Base-by-base conservation (phyloP, 2,329 filamentous ascomycete genomes). In the Paraconiothyrium brasiliense region DNA sequence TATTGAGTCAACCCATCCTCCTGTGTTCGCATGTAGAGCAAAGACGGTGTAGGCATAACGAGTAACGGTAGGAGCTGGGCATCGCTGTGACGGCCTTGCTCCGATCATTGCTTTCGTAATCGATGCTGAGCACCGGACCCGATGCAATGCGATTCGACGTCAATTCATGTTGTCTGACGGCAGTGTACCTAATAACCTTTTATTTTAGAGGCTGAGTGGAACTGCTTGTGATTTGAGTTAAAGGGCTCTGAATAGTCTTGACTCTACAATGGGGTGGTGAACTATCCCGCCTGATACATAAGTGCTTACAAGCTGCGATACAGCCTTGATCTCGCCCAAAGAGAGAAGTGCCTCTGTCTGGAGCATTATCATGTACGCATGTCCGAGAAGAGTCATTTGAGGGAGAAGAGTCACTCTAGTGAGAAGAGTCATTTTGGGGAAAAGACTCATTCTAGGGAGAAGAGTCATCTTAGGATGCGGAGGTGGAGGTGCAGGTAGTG, bases 21-120 rank as follows among this genome's bases (percentile, higher is more conserved):
- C 41, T 60, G 41, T n/a, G 35, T 57, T 35, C 8, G 10, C 32
- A 44, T 51, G 27, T 32, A 24, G 6, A 41, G 35, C 39, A 39
- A 27, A 35, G 35, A n/a, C 20, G 20, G 20, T 20, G 20, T 20
- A 20, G 20, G 20, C n/a, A 47, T 69, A 68, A 70, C 69, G 66
- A 69, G 61, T 68, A 70, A 69, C 67, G 64, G 62, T 16, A 63
- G 50, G 10, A 37, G 50, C 32, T 59, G 57, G 54, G 24, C 50
- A 56, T 54, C 22, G 49, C n/a, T 39, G 34, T 4, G 39, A 46
- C 24, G 24, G 50, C 50, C 50, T 22, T 54, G 39, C 54, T 58
- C 47, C 20, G 46, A 46, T 14, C 43, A 20, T 58, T 46, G 32
- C 35, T 48, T 48, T 32, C 24, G 46, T 3, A 20, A 14, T 50